Percentiles rank a stretch among this genome's conserved stretches.
These are phyloP conservation scores for Sporobolomyces phaffii DNA, from an alignment of 768 basidiomycete genomes.

Conservation along the genomic window DNA sequence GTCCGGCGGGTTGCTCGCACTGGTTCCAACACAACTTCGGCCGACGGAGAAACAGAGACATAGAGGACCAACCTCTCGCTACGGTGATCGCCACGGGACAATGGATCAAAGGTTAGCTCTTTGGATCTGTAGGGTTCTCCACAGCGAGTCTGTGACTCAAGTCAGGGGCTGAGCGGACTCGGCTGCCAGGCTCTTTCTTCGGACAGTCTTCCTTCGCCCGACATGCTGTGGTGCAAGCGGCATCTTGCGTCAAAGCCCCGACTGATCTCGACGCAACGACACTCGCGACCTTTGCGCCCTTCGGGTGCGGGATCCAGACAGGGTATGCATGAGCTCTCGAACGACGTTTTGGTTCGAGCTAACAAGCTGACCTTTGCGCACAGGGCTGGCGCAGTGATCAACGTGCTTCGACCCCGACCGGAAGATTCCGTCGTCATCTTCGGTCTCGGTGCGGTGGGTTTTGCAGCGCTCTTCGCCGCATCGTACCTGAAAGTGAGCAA, in stretches of 20 bases:
- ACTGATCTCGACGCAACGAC: constrained; percentile 14
- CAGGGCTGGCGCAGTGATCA: constrained; percentile 36
- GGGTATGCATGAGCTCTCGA: constrained; percentile 9
- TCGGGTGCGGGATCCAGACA: constrained; percentile 40
- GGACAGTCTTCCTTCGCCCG: constrained; percentile 39
- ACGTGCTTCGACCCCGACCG: constrained; percentile 13
- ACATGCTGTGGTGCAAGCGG: constrained; percentile 37
- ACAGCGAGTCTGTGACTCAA: too few relatives aligned
- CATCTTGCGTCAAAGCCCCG: constrained; percentile 31
- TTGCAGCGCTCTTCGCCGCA: constrained; percentile 39
- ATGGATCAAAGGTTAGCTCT: not conserved
- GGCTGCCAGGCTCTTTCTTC: constrained; percentile 37
- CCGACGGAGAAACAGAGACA: not conserved
- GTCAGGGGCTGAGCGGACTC: not conserved
- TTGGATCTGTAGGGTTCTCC: too few relatives aligned
- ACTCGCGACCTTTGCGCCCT: constrained; percentile 21
- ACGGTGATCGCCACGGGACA: not conserved
- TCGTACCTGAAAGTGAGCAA: constrained; percentile 15
- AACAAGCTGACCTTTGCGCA: not conserved
- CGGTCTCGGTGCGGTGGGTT: constrained; percentile 41
- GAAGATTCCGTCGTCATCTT: constrained; percentile 26
- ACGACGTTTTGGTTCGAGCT: not conserved
- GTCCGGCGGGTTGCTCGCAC: constrained; percentile 1
- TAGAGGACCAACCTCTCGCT: not conserved
- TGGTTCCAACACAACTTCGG: constrained; percentile 34